Evolutionary conservation across 2,329 filamentous ascomycete genomes (phyloP), one percentile per base, ranked within the genome.

Genomic region (Cercospora sp.): DNA sequence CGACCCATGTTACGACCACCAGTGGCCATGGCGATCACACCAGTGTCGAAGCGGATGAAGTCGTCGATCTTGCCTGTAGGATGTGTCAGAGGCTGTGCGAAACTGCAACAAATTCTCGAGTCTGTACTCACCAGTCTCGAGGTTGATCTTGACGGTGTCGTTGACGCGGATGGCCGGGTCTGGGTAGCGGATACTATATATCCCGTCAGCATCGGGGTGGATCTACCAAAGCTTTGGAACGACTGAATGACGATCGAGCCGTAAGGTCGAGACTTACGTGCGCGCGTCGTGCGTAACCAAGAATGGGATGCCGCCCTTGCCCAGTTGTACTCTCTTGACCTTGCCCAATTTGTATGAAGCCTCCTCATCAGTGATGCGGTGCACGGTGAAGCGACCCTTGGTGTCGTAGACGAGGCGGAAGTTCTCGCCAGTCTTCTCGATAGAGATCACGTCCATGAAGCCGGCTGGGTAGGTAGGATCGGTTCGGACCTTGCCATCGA

Each of bases 251-350:
- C 93, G 91, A 91, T 67, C 66, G 69, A 70, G 67, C 66, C 68
- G 68, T 65, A 64, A 65, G 36, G 58, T 86, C 88, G 91, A 89
- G 91, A 98, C 94, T 97, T 88, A 99, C 94, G 95, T 99, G 93
- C 95, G 91, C 87, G 95, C 95, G 95, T 99, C 95, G 92, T 99
- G 95, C 94, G 95, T 99, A 92, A 99, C 95, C 93, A 98, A 97
- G 94, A 97, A 99, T 96, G 95, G 95, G 90, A 99, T 96, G 88
- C 94, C 95, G 86, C 95, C 96, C 86, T 93, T 94, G 88, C 95
- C 95, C 80, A 99, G 90, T 89, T 99, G 95, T 73, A 99, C 95
- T 81, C 94, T 91, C 92, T 97, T 97, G 87, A 99, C 95, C 90
- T 98, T 99, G 89, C 94, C 94, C 80, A 99, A 89, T 91, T 99